Evolutionary conservation across 2,329 filamentous ascomycete species (phyloP).

Genomic region (Trichoderma asperellum): DNA sequence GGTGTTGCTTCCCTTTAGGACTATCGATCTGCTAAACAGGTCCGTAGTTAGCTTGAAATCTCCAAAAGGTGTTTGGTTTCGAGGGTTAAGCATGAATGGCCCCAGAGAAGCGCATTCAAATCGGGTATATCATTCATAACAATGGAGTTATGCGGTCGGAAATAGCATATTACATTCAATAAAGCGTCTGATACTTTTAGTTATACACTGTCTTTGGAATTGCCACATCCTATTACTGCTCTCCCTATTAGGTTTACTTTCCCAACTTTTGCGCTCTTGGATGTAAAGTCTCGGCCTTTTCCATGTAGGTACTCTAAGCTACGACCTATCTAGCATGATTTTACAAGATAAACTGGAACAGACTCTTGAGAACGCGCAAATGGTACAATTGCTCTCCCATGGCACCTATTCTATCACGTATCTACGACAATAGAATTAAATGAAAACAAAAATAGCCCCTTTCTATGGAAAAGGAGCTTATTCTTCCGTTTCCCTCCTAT

Average conservation of each 20-base stretch:
- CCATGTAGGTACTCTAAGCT: not conserved
- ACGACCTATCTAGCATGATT: not conserved
- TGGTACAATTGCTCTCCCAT: not conserved
- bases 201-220: not conserved
- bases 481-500: constrained; percentile 21
- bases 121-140: not conserved
- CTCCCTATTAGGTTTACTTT: not conserved
- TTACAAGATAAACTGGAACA: not conserved
- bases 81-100: not conserved
- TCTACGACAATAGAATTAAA: constrained; percentile 38
- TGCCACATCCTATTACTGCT: too few relatives aligned
- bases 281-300: not conserved
- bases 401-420: constrained; percentile 41
- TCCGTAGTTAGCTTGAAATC: not conserved
- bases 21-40: not conserved
- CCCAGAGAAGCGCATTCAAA: not conserved
- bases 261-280: not conserved
- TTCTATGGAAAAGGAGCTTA: constrained; percentile 17
- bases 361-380: not conserved
- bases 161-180: constrained; percentile 19
- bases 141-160: constrained; percentile 17
- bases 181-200: constrained; percentile 8
- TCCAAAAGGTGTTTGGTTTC: not conserved
- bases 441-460: constrained; percentile 35
- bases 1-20: not conserved